Conservation (phyloP, 495 filamentous ascomycete genomes). For the Xylaria bambusicola region DNA sequence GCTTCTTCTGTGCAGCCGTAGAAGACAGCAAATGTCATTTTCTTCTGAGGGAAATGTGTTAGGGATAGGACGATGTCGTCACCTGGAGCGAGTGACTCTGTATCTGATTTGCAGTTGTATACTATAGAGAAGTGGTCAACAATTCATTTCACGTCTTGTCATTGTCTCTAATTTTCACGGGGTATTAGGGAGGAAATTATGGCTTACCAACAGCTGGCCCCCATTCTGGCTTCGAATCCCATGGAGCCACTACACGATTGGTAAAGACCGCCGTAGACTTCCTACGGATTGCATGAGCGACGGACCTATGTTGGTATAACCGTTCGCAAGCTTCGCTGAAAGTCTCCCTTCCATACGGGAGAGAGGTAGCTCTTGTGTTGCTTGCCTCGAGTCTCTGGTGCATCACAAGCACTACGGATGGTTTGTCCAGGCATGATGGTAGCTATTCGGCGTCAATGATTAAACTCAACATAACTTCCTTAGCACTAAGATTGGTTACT, state of each 20-base stretch:
- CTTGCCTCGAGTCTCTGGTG: constrained; percentile 2
- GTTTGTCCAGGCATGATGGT: neutral
- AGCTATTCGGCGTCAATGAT: neutral
- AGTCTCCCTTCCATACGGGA: constrained; percentile 9
- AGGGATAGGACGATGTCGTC: constrained; percentile 16
- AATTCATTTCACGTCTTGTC: neutral
- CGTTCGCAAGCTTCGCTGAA: neutral
- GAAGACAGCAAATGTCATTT: constrained; percentile 13
- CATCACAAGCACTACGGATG: constrained; percentile 9
- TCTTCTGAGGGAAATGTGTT: constrained; percentile 16
- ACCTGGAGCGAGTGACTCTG: neutral
- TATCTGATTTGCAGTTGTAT: constrained; percentile 21
- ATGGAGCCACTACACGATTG: neutral
- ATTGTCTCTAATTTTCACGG: no score
- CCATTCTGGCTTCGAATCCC: constrained; percentile 1
- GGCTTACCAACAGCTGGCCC: constrained; percentile 18
- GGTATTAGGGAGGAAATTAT: neutral
- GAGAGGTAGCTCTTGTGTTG: neutral
- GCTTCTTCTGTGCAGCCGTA: constrained; percentile 17
- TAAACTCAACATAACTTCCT: neutral
- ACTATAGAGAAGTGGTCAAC: constrained; percentile 7
- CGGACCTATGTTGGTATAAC: constrained; percentile 19
- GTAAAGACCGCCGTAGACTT: constrained; percentile 10
- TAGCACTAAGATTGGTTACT: neutral
- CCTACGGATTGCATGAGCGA: constrained; percentile 1